These are phyloP conservation scores for Euphorbia schlechtendalii DNA, from an alignment of 441 rosid genomes.

Conservation along the genomic window DNA sequence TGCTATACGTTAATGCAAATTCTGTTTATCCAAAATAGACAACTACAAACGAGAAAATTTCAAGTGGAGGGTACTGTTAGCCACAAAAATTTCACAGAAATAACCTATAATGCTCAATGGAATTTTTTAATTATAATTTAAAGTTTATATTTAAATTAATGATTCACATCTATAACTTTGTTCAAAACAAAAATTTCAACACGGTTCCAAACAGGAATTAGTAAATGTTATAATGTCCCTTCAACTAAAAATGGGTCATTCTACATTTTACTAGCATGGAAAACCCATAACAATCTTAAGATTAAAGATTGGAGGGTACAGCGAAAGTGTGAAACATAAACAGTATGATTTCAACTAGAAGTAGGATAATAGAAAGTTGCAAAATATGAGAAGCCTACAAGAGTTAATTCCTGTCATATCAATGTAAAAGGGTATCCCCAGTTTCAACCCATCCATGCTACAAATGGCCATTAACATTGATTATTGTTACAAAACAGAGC, in stretches of 20 bases:
- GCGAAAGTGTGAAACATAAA: neutral
- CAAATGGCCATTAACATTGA: constrained; percentile 17
- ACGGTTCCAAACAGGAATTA: neutral
- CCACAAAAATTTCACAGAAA: neutral
- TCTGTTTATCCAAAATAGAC: neutral
- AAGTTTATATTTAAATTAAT: neutral
- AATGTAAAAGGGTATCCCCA: neutral
- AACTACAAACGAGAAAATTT: neutral
- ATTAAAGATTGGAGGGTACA: neutral
- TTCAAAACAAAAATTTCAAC: neutral
- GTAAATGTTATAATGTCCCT: neutral
- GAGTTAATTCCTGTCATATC: neutral
- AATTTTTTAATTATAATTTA: neutral
- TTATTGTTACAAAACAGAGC: constrained; percentile 7
- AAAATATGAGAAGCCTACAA: neutral
- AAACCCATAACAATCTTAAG: neutral
- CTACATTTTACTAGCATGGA: neutral
- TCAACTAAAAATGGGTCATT: neutral
- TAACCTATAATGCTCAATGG: neutral
- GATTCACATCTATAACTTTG: neutral
- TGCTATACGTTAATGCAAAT: constrained; percentile 1
- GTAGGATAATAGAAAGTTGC: neutral
- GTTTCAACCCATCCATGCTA: constrained; percentile 9
- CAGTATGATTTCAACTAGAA: neutral
- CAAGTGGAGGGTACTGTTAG: neutral